Conservation (phyloP, 805 yeast species). For the Wickerhamomyces rabaulensis region DNA sequence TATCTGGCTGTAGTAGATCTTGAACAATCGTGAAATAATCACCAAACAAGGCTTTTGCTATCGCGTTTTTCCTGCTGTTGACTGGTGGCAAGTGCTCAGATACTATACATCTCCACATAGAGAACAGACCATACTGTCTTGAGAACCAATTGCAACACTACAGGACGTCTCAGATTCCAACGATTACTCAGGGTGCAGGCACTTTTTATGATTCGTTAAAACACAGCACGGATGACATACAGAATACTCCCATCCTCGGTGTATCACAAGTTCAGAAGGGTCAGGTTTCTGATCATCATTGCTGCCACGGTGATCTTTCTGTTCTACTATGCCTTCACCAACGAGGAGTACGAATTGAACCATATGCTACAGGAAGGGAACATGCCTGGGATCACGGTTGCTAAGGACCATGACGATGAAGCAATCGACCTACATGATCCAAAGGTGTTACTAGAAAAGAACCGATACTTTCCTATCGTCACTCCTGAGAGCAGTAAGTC, state of each 20-base stretch:
- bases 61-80: neutral
- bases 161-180: neutral
- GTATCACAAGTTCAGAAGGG: constrained; percentile 12
- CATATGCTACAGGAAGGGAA: constrained; percentile 20
- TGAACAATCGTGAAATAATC: too few relatives aligned
- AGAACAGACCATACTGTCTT: neutral
- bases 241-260: neutral
- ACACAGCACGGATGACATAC: neutral
- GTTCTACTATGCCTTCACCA: constrained; percentile 23
- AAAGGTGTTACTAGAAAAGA: constrained; percentile 26
- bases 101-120: neutral
- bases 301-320: constrained; percentile 15
- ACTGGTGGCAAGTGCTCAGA: neutral
- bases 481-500: constrained; percentile 15
- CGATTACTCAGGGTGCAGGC: neutral
- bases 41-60: neutral
- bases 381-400: constrained; percentile 18
- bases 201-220: neutral
- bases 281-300: constrained; percentile 14
- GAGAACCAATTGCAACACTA: neutral
- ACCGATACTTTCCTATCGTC: constrained; percentile 34
- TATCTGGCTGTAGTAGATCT: neutral
- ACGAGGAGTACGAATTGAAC: constrained; percentile 21
- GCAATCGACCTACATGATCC: constrained; percentile 1
- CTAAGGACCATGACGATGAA: constrained; percentile 1